These are phyloP conservation scores for Purpureocillium lavendulum DNA, from an alignment of 2,329 filamentous ascomycete species.

Conservation along the genomic window DNA sequence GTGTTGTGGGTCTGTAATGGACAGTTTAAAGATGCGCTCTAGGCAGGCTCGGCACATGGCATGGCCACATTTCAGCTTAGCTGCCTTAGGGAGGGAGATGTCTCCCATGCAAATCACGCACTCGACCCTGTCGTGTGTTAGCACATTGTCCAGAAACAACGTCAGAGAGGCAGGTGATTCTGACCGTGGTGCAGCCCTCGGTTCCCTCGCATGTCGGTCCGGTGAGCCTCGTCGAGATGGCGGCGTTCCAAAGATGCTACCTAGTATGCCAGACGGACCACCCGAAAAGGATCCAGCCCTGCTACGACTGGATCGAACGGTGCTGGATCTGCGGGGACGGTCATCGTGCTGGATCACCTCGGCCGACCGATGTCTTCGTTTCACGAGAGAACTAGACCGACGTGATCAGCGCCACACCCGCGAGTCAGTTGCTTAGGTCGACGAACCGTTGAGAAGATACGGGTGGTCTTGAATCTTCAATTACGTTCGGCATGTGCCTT, in stretches of 20 bases:
- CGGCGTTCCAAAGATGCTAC: slow-evolving; percentile 16
- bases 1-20: slow-evolving; percentile 65
- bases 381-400: slow-evolving; percentile 5
- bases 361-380: slow-evolving; percentile 10
- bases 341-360: slow-evolving; percentile 9
- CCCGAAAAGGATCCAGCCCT: slow-evolving; percentile 9
- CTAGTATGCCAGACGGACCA: slow-evolving; percentile 15
- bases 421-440: neutral
- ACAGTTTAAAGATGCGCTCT: slow-evolving; percentile 65
- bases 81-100: slow-evolving; percentile 52
- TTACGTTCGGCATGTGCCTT: slow-evolving; percentile 17
- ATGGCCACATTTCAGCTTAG: slow-evolving; percentile 70
- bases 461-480: slow-evolving; percentile 25
- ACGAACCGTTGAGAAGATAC: slow-evolving; percentile 22
- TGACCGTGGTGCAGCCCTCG: slow-evolving; percentile 2
- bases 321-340: slow-evolving; percentile 8
- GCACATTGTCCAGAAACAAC: neutral
- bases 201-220: slow-evolving; percentile 13
- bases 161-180: neutral
- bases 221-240: slow-evolving; percentile 17
- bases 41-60: slow-evolving; percentile 75
- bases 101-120: slow-evolving; percentile 70
- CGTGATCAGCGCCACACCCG: neutral
- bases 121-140: slow-evolving; percentile 44
- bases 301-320: slow-evolving; percentile 9